Conservation (phyloP, 2,329 filamentous ascomycete species). For the Eutypella sp. region DNA sequence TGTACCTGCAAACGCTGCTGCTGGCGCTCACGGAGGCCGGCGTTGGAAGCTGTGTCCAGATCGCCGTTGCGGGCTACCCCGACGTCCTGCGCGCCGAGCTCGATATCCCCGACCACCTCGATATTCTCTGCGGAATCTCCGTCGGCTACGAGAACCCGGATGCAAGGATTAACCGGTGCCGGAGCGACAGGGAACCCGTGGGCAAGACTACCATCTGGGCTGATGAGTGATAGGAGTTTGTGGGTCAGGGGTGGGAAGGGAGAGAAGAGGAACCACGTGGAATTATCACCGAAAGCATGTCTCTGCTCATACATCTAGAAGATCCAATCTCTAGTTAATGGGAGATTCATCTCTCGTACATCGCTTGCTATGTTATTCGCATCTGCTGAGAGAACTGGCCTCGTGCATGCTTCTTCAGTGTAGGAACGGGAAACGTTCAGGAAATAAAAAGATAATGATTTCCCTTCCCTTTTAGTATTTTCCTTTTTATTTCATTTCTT, state of each 20-base stretch:
- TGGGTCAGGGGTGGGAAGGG: not conserved
- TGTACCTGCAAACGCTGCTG: slow-evolving; percentile 16
- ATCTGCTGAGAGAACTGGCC: no score
- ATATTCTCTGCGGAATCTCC: slow-evolving; percentile 11
- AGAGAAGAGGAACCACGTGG: no score
- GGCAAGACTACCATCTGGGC: slow-evolving; percentile 8
- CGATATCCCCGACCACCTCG: slow-evolving; percentile 8
- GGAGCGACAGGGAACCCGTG: slow-evolving; percentile 3
- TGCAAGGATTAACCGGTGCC: slow-evolving; percentile 6
- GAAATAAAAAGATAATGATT: no score
- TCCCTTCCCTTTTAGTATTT: no score
- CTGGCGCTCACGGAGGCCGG: slow-evolving; percentile 10
- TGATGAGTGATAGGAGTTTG: slow-evolving; percentile 6
- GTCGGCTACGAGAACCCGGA: slow-evolving; percentile 12
- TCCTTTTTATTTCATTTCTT: no score
- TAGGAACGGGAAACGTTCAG: no score
- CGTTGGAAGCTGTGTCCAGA: slow-evolving; percentile 11
- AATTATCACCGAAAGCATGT: no score
- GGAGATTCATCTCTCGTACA: no score
- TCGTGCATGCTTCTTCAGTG: no score
- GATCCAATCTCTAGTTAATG: no score
- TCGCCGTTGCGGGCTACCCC: slow-evolving; percentile 11
- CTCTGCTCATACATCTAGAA: no score
- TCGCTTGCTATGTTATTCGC: no score
- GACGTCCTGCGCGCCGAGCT: slow-evolving; percentile 9